Evolutionary conservation across 257 asterid genomes (phyloP).

Genomic region (Plantago elongata): DNA sequence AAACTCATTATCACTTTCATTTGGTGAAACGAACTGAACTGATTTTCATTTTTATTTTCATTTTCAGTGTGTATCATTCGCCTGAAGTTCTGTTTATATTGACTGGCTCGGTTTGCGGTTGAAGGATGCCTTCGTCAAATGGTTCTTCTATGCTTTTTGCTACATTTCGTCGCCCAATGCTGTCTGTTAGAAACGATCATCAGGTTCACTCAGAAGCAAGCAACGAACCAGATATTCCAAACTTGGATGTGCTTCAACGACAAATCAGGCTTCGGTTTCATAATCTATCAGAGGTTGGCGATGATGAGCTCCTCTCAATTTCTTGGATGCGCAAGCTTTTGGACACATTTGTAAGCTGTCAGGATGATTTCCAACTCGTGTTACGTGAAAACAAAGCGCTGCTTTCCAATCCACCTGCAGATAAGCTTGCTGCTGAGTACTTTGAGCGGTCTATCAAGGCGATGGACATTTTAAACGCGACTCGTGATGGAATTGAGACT

Average conservation of each 20-base stretch:
- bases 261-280: constrained; percentile 48
- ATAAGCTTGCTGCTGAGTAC: constrained; percentile 54
- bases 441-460: constrained; percentile 77
- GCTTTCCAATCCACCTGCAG: constrained; percentile 49
- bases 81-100: constrained; percentile 17
- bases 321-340: constrained; percentile 74
- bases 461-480: constrained; percentile 78
- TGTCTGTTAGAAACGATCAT: constrained; percentile 45
- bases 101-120: constrained; percentile 22
- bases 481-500: constrained; percentile 82
- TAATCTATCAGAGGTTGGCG: constrained; percentile 43
- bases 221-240: constrained; percentile 36
- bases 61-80: not conserved
- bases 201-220: constrained; percentile 56
- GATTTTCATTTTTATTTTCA: not conserved
- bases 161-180: constrained; percentile 73
- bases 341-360: constrained; percentile 54
- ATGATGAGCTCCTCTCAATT: constrained; percentile 69
- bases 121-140: constrained; percentile 69
- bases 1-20: not conserved
- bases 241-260: constrained; percentile 53
- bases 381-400: constrained; percentile 36
- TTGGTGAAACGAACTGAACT: not conserved
- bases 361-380: constrained; percentile 50
- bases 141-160: constrained; percentile 63